phyloP scores from a whole-genome alignment of 2,329 filamentous ascomycete genomes.

The Sporothrix pseudoabietina region DNA sequence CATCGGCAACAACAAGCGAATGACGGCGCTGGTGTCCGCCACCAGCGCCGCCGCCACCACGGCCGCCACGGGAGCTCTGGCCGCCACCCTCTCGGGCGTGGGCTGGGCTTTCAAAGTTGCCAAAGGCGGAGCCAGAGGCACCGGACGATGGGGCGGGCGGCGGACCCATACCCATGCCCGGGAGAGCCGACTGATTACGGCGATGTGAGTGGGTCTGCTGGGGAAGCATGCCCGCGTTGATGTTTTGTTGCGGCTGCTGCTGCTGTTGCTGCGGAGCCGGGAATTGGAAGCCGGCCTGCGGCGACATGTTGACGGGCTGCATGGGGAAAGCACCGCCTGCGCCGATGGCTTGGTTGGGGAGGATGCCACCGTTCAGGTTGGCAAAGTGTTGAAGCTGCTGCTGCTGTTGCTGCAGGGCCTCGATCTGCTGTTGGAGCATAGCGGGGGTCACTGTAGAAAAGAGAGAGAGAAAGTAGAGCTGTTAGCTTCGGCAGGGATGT shows the following conservation, averaged over 20 bases:
- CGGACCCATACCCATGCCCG: conserved; percentile 85
- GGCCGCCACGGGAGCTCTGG: conserved; percentile 52
- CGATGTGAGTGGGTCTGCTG: conserved; percentile 80
- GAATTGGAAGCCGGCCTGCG: conserved; percentile 87
- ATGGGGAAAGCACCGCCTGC: conserved; percentile 70
- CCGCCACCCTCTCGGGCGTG: conserved; percentile 67
- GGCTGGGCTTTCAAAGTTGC: conserved; percentile 69
- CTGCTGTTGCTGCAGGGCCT: conserved; percentile 94
- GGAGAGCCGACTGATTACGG: conserved; percentile 95
- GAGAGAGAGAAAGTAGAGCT: conserved; percentile 28
- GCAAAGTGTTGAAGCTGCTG: conserved; percentile 98
- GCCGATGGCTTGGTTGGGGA: conserved; percentile 76
- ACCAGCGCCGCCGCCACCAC: conserved; percentile 57
- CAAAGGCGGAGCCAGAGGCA: conserved; percentile 75
- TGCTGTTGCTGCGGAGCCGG: conserved; percentile 72
- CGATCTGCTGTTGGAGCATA: conserved; percentile 96
- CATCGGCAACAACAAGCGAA: conserved; percentile 90
- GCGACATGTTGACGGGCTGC: conserved; percentile 76
- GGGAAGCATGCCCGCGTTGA: conserved; percentile 72
- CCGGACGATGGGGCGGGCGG: conserved; percentile 91
- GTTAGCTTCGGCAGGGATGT: conserved; percentile 26
- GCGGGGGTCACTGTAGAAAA: conserved; percentile 81
- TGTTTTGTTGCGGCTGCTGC: conserved; percentile 71
- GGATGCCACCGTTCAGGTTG: conserved; percentile 81
- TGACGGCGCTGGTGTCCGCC: conserved; percentile 90